phyloP scores from a whole-genome alignment of 805 yeast genomes.

The Candida nitratophila region DNA sequence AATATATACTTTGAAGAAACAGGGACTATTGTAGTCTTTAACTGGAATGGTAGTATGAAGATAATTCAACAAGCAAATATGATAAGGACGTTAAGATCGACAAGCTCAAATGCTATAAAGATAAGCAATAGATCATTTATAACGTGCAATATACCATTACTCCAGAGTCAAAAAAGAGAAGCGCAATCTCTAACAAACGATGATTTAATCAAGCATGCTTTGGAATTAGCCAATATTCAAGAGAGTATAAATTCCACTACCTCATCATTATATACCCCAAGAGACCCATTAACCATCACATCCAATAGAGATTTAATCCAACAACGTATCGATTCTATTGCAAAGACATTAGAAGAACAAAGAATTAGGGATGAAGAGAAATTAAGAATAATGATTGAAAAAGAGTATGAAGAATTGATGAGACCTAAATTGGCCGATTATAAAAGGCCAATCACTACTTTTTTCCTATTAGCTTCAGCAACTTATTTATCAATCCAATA shows the following conservation, averaged over 20 bases:
- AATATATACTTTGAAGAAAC: too few species aligned
- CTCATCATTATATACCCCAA: slow-evolving; percentile 20
- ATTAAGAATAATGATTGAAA: slow-evolving; percentile 9
- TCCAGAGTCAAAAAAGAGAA: background rate
- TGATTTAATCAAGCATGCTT: background rate
- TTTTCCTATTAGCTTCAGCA: slow-evolving; percentile 24
- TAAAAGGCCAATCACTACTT: slow-evolving; percentile 24
- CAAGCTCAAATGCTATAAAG: too few species aligned
- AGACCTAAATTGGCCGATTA: slow-evolving; percentile 26
- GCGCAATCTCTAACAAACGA: too few species aligned
- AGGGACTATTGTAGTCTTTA: too few species aligned
- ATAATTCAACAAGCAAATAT: too few species aligned
- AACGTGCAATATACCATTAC: too few species aligned
- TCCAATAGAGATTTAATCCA: slow-evolving; percentile 24
- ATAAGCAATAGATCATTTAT: too few species aligned
- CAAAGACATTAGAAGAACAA: slow-evolving; percentile 16
- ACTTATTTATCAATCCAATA: slow-evolving; percentile 26
- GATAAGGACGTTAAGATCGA: too few species aligned
- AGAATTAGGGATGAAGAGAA: slow-evolving; percentile 14
- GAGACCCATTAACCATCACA: slow-evolving; percentile 20
- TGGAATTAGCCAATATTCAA: background rate
- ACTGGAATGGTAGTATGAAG: too few species aligned
- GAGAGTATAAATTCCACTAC: slow-evolving; percentile 2
- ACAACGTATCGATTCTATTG: slow-evolving; percentile 18
- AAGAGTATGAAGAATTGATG: slow-evolving; percentile 11